phyloP scores from a whole-genome alignment of 148 eudicot species.

The Cornus florida region DNA sequence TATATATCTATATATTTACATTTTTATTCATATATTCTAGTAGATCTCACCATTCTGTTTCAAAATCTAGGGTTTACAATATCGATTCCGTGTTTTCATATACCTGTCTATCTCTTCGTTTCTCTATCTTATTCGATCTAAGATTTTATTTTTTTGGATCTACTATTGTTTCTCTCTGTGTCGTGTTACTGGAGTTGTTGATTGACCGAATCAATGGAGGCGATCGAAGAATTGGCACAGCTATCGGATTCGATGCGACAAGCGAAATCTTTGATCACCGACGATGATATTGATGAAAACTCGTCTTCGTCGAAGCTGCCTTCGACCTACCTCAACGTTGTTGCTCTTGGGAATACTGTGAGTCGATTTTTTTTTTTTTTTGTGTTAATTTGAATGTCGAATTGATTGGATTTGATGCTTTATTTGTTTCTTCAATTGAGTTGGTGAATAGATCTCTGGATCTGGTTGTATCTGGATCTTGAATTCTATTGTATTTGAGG shows the following conservation, averaged over 20 bases:
- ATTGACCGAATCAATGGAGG: slow-evolving; percentile 56
- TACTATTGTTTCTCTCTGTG: not conserved
- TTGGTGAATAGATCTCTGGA: slow-evolving; percentile 21
- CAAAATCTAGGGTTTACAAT: not conserved
- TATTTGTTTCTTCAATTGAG: not conserved
- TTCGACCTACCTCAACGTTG: slow-evolving; percentile 80
- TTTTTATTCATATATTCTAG: not conserved
- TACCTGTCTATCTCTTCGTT: not conserved
- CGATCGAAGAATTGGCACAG: slow-evolving; percentile 85
- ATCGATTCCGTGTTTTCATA: not conserved
- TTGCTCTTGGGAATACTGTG: slow-evolving; percentile 85
- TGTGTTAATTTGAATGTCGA: not conserved
- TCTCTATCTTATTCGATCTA: not conserved
- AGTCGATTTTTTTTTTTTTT: slow-evolving; percentile 24
- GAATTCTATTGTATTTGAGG: slow-evolving; percentile 1
- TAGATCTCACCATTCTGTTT: not conserved
- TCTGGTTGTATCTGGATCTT: not conserved
- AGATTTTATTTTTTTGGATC: not conserved
- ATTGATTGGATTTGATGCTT: not conserved
- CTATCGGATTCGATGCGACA: slow-evolving; percentile 87
- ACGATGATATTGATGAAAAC: slow-evolving; percentile 71
- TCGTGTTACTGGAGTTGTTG: slow-evolving; percentile 9
- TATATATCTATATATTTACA: not conserved
- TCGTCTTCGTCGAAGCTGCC: slow-evolving; percentile 49
- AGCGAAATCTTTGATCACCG: slow-evolving; percentile 79